These are phyloP conservation scores for Pichia cactophila DNA, from an alignment of 1,139 yeast genomes.

Conservation along the genomic window DNA sequence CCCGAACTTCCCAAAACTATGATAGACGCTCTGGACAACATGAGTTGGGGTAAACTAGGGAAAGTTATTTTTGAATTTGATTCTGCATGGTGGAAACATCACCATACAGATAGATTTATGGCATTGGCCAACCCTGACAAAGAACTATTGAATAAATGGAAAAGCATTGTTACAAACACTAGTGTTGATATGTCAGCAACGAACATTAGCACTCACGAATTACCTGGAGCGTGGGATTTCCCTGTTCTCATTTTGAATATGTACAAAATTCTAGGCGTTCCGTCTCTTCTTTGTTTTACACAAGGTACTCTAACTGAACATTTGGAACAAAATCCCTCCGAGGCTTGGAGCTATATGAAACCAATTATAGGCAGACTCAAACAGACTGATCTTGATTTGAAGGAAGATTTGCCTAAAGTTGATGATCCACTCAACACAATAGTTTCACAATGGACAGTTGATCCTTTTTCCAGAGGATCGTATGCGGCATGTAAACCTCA, in stretches of 20 bases:
- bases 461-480: constrained; percentile 65
- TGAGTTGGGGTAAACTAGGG: constrained; percentile 69
- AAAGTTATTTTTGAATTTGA: constrained; percentile 72
- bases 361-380: constrained; percentile 33
- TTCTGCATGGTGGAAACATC: constrained; percentile 51
- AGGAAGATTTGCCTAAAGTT: neutral
- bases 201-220: neutral
- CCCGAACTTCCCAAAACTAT: constrained; percentile 51
- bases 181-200: neutral
- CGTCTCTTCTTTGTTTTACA: constrained; percentile 53
- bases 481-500: constrained; percentile 62
- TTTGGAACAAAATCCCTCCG: constrained; percentile 35
- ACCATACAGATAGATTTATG: constrained; percentile 42
- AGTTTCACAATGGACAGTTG: constrained; percentile 62
- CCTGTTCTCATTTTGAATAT: constrained; percentile 47
- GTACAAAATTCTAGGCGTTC: constrained; percentile 32
- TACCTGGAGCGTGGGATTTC: constrained; percentile 36
- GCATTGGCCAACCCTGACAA: constrained; percentile 36
- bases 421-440: constrained; percentile 42
- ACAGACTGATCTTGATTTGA: neutral
- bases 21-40: constrained; percentile 36
- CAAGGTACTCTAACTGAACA: constrained; percentile 63
- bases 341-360: constrained; percentile 36
- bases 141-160: constrained; percentile 4
- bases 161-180: no score